Percentiles rank a stretch among this genome's conserved stretches.
phyloP scores from a whole-genome alignment of 371 early-diverging fungal genomes.

The Dinochytrium kinnereticum region DNA sequence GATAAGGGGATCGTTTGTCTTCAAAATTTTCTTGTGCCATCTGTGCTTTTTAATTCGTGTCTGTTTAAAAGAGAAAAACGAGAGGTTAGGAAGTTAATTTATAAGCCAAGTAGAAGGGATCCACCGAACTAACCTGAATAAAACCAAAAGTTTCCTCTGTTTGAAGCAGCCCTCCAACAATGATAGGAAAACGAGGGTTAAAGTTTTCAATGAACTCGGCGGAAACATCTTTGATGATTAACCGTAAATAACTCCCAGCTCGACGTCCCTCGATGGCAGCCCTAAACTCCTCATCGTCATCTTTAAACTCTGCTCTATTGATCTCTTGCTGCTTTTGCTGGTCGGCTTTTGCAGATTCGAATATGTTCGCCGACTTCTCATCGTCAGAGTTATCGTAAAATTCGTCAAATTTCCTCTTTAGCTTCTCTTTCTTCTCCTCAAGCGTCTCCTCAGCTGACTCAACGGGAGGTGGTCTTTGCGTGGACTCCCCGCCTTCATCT shows the following conservation, averaged over 20 bases:
- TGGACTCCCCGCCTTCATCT: conserved; percentile 32
- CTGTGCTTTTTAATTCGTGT: conserved; percentile 97
- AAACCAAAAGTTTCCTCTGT: conserved; percentile 92
- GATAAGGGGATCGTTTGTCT: conserved; percentile 97
- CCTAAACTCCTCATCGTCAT: conserved; percentile 75
- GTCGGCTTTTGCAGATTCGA: conserved; percentile 86
- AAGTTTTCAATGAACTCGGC: conserved; percentile 93
- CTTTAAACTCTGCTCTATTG: conserved; percentile 86
- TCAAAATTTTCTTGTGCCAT: conserved; percentile 95
- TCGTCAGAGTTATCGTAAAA: conserved; percentile 82
- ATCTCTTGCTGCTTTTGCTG: conserved; percentile 79
- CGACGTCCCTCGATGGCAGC: conserved; percentile 84
- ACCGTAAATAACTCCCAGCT: conserved; percentile 92
- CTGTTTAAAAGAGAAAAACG: conserved; percentile 27
- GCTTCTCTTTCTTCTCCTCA: conserved; percentile 83
- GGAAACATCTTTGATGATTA: conserved; percentile 87
- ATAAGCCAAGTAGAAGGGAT: conserved; percentile 2
- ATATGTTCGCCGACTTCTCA: conserved; percentile 76
- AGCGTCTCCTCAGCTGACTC: conserved; percentile 48
- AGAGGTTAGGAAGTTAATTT: not conserved
- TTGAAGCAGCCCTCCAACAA: conserved; percentile 88
- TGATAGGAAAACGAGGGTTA: conserved; percentile 83
- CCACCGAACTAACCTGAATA: conserved; percentile 62
- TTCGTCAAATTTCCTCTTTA: conserved; percentile 91
- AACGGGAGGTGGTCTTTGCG: conserved; percentile 25